Base-by-base conservation (phyloP, 1,284 basidiomycete species). In the Ganoderma leucocontextum region DNA sequence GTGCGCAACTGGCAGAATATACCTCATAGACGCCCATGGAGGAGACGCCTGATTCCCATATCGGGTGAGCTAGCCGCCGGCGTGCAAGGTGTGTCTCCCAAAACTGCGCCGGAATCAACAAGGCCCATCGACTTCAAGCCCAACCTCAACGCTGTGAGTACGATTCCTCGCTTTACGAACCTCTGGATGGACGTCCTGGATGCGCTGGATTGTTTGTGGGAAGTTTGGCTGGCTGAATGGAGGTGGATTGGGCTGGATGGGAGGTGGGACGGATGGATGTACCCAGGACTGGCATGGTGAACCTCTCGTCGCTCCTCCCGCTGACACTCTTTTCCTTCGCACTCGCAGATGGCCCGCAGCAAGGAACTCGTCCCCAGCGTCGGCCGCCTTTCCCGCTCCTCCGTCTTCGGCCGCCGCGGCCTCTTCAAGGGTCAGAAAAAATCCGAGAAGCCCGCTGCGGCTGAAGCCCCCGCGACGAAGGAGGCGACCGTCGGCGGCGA, bases 401-500 rank as follows among this genome's bases (percentile, higher is more conserved):
- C 91, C 81, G 90, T 95, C 75, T 90, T 86, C 83, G 88, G 91
- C 77, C 91, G 91, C 81, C 95, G 96, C 81, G 90, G 91, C 73
- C 87, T 92, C 74, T 89, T 81, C 83, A 92, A 92, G 85, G 91
- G 92, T 78, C 85, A 82, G 82, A 95, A 96, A 92, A 95, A 91
- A 78, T 83, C 90, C 58, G 86, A 89, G 75, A 86, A 89, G 77
- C 84, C 91, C 69, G 87, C 89, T 73, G 86, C 86, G 75, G 81
- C 87, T 73, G 85, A 89, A 73, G 78, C 83, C 63, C 83, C 91
- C 68, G 84, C 85, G 64, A 84, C 85, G 80, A 90, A 91, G 81
- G 95, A 97, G 88, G 95, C 95, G 81, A 82, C 87, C 74, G 86
- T 98, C 75, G 92, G 93, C 73, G 96, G 96, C 75, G 93, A 90